Evolutionary conservation across 441 rosid species (phyloP).

Genomic region (Euphorbia schlechtendalii): DNA sequence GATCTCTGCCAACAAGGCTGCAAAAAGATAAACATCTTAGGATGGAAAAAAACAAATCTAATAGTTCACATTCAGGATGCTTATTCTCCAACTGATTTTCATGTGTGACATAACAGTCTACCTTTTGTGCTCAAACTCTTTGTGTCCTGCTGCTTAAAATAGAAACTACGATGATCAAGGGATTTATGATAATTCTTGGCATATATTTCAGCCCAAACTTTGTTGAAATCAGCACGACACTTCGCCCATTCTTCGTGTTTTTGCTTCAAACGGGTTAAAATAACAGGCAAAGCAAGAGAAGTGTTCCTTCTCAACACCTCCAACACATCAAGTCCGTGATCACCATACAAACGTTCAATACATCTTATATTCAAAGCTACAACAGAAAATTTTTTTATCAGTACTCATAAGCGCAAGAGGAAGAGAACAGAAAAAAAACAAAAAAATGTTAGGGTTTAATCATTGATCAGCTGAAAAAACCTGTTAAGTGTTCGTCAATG

Average conservation of each 20-base stretch:
- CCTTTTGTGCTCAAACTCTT: conserved; percentile 96
- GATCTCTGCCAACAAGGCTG: conserved; percentile 86
- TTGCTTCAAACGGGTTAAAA: conserved; percentile 94
- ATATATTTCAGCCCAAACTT: conserved; percentile 98
- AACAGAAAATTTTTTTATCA: conserved; percentile 20
- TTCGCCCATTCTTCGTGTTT: conserved; percentile 97
- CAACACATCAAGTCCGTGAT: conserved; percentile 97
- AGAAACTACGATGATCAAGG: conserved; percentile 97
- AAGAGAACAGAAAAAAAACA: neutral
- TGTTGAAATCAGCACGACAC: conserved; percentile 92
- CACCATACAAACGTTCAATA: conserved; percentile 91
- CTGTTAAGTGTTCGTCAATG: conserved; percentile 83
- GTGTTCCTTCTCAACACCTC: conserved; percentile 80
- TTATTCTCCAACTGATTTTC: neutral
- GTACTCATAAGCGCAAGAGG: conserved; percentile 11
- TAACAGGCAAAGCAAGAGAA: conserved; percentile 83
- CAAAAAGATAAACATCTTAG: conserved; percentile 15
- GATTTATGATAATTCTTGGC: conserved; percentile 94
- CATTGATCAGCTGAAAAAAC: conserved; percentile 31
- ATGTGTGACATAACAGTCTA: conserved; percentile 21
- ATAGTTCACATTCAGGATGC: neutral
- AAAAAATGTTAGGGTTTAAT: neutral
- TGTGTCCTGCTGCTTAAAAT: conserved; percentile 94
- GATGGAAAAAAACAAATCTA: conserved; percentile 10
- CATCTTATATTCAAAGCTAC: conserved; percentile 89